Evolutionary conservation across 805 yeast species (phyloP).

Genomic region (Suhomyces xylopsoci): DNA sequence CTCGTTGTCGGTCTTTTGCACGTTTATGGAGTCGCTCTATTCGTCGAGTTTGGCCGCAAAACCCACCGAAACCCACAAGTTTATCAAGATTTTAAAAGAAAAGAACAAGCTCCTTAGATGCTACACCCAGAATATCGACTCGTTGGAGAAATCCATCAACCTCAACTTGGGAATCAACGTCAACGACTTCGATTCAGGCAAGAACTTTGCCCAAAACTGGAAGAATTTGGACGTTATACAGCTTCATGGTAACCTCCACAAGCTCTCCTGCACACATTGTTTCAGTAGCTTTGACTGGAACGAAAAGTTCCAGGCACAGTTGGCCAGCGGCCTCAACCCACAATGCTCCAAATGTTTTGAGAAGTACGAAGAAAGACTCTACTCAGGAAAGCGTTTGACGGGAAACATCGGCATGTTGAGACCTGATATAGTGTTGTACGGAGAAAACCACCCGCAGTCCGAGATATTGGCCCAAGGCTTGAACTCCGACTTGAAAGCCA

Average conservation of each 20-base stretch:
- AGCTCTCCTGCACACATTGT: slow-evolving; percentile 75
- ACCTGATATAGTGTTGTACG: slow-evolving; percentile 89
- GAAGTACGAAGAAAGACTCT: slow-evolving; percentile 52
- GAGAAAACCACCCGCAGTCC: slow-evolving; percentile 88
- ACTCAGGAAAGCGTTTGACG: slow-evolving; percentile 69
- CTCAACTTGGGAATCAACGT: slow-evolving; percentile 54
- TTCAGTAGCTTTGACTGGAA: slow-evolving; percentile 60
- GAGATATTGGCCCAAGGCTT: slow-evolving; percentile 74
- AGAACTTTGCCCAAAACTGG: slow-evolving; percentile 46
- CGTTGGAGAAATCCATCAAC: slow-evolving; percentile 68
- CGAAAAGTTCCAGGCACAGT: slow-evolving; percentile 40
- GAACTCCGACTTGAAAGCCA: slow-evolving; percentile 57
- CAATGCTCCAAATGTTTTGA: slow-evolving; percentile 70
- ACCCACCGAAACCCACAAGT: slow-evolving; percentile 83
- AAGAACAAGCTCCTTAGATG: slow-evolving; percentile 72
- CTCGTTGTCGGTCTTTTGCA: slow-evolving; percentile 72
- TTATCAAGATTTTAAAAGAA: slow-evolving; percentile 59
- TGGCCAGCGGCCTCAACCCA: slow-evolving; percentile 67
- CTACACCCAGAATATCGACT: slow-evolving; percentile 94
- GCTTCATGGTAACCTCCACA: slow-evolving; percentile 84
- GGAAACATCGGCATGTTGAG: slow-evolving; percentile 72
- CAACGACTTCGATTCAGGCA: slow-evolving; percentile 22
- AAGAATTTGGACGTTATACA: slow-evolving; percentile 75
- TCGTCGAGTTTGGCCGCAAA: slow-evolving; percentile 58
- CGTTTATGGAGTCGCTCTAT: slow-evolving; percentile 83